These are phyloP conservation scores for Aspergillus sp. DNA, from an alignment of 2,329 filamentous ascomycete genomes.

Conservation along the genomic window DNA sequence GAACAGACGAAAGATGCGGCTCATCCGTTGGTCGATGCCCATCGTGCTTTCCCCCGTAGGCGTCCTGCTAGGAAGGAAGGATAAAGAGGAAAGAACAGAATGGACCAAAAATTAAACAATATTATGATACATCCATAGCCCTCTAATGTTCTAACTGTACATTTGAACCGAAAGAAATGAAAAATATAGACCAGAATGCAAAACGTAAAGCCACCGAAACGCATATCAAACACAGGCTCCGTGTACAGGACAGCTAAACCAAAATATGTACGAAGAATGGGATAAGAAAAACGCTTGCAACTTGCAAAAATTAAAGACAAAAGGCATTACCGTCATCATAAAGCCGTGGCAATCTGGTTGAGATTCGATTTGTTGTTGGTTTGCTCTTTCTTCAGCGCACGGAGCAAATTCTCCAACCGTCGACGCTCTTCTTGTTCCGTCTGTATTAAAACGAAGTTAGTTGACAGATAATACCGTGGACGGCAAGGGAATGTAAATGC, in stretches of 20 bases:
- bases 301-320: slow-evolving; percentile 6
- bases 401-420: slow-evolving; percentile 56
- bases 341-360: slow-evolving; percentile 26
- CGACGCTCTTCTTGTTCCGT: slow-evolving; percentile 64
- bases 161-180: not conserved
- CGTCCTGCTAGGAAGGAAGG: not conserved
- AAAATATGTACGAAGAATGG: not conserved
- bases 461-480: not conserved
- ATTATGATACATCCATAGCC: slow-evolving; percentile 3
- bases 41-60: not conserved
- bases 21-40: not conserved
- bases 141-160: not conserved
- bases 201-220: slow-evolving; percentile 7
- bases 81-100: not conserved
- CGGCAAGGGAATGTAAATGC: not conserved
- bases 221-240: not conserved
- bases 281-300: slow-evolving; percentile 1
- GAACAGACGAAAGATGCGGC: not conserved
- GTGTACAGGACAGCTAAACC: no score
- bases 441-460: slow-evolving; percentile 34
- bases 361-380: slow-evolving; percentile 7
- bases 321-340: slow-evolving; percentile 24
- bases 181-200: slow-evolving; percentile 7
- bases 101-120: slow-evolving; percentile 5
- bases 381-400: slow-evolving; percentile 40